Conservation (phyloP, 2,329 filamentous ascomycete species). For the Ascochyta rabiei region DNA sequence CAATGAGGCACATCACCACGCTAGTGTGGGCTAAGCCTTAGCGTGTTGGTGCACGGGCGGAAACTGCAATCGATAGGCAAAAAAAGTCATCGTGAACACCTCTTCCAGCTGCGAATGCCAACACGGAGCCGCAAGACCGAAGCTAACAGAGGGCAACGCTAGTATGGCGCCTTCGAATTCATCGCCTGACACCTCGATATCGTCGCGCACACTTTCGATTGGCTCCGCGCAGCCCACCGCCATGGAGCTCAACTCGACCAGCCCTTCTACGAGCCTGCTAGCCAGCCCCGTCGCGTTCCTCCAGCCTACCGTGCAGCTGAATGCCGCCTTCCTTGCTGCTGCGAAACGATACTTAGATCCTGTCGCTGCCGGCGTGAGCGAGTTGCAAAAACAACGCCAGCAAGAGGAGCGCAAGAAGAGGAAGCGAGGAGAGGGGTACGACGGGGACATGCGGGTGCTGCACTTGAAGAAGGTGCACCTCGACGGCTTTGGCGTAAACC, state of each 20-base stretch:
- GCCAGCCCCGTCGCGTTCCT: conserved; percentile 75
- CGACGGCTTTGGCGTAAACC: conserved; percentile 83
- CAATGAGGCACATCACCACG: not conserved
- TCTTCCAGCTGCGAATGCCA: not conserved
- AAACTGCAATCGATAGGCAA: conserved; percentile 6
- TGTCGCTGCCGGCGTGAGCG: conserved; percentile 74
- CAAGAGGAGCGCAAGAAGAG: conserved; percentile 75
- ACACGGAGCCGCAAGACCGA: not conserved
- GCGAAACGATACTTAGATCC: conserved; percentile 82
- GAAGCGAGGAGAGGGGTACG: conserved; percentile 66
- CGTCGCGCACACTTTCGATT: conserved; percentile 48
- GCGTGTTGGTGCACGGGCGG: not conserved
- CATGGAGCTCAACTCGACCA: conserved; percentile 44
- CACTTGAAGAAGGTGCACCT: conserved; percentile 84
- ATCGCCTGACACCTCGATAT: conserved; percentile 49
- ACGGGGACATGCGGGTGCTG: conserved; percentile 59
- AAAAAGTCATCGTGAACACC: conserved; percentile 7
- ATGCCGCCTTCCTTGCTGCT: conserved; percentile 72
- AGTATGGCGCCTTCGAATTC: conserved; percentile 43
- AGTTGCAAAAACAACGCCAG: conserved; percentile 72
- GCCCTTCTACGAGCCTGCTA: conserved; percentile 64
- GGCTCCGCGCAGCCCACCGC: conserved; percentile 44
- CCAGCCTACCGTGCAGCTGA: conserved; percentile 70
- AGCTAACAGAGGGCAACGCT: not conserved
- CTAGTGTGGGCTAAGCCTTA: not conserved